Base-by-base conservation (phyloP, 129 eudicot genomes). In the Deinandra increscens region DNA sequence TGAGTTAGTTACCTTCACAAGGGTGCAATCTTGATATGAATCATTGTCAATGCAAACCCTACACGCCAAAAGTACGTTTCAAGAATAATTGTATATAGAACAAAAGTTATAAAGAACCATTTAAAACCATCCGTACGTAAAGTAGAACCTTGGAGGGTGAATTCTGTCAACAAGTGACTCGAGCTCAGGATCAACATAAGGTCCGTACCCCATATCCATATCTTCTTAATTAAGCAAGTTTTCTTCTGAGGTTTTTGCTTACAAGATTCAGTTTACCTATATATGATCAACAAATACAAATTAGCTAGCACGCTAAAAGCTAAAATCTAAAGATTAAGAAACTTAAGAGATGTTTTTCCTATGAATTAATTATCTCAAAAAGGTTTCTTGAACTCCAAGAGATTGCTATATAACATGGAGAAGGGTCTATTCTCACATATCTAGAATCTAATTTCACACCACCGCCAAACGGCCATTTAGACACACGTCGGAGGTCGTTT, bases 11-110 rank as follows among this genome's bases (percentile, higher is more conserved):
- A 92, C 98, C 98, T 88, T 89, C 51, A 89, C 84, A 70, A 92
- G 83, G 18, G 95, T 92, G 80, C 96, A 86, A 70, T 84, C 86
- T 69, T 76, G 68, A 77, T 73, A 79, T 31, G 89, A 53, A 15
- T 86, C 89, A 70, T 92, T 92, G 77, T 92, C 98, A 7, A 92
- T 77, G 69, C 88, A 86, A 75, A 92, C 98, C 88, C 98, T 92
- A 67, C 22, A 71, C 49, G n/a, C 13, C 19, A 48, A 12, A 39
- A 22, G 36, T 39, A 64, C 69, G 18, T 19, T 41, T 66, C 20
- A 43, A 70, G 39, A 33, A 29, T 34, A 1, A 3, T 5, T 26
- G 8, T 38, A 46, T 29, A 34, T n/a, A 17, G 12, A 42, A 67
- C 23, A 17, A 7, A 76, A 53, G 51, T 31, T 14, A 6, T 12